Base-by-base conservation (phyloP, 73 alveolate species). In the Stentor coeruleus region DNA sequence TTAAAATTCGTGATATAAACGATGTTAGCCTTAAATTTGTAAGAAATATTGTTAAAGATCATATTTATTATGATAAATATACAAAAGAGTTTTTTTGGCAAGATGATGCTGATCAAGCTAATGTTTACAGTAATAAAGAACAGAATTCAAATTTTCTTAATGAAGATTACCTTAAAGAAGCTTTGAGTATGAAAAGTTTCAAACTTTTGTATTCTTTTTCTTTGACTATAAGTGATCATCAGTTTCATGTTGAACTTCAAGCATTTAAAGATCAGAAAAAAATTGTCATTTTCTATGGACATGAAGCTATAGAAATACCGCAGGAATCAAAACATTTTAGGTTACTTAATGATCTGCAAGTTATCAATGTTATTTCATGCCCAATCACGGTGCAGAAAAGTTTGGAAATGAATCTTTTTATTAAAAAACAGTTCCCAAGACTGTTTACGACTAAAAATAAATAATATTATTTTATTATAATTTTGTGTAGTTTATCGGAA, bases 391-490 rank as follows among this genome's bases (percentile, higher is more conserved):
- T 66, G 1, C 11, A 26, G 79, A 66, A 2, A 20, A 20, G 40
- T 20, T 40, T 66, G n/a, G 79, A 66, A 31, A 20, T 66, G 41
- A 31, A 66, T 1, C 37, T 26, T 28, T 33, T 66, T 33, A 20
- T 66, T 0, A 20, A 15, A 26, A 20, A 89, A 84, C 35, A 77
- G 79, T 58, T 79, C 85, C 35, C 42, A 59, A 39, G 59, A 59
- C 66, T 11, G 66, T n/a, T n/a, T n/a, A n/a, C n/a, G n/a, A n/a
- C n/a, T n/a, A n/a, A n/a, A n/a, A n/a, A n/a, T n/a, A n/a, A n/a
- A n/a, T n/a, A n/a, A n/a, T n/a, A n/a, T n/a, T n/a, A n/a, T n/a
- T n/a, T n/a, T n/a, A n/a, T n/a, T n/a, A n/a, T n/a, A n/a, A n/a
- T n/a, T n/a, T n/a, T n/a, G n/a, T n/a, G n/a, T n/a, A n/a, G n/a